Evolutionary conservation across 1,284 basidiomycete species (phyloP).

Genomic region (Cutaneotrichosporon spelunceum): DNA sequence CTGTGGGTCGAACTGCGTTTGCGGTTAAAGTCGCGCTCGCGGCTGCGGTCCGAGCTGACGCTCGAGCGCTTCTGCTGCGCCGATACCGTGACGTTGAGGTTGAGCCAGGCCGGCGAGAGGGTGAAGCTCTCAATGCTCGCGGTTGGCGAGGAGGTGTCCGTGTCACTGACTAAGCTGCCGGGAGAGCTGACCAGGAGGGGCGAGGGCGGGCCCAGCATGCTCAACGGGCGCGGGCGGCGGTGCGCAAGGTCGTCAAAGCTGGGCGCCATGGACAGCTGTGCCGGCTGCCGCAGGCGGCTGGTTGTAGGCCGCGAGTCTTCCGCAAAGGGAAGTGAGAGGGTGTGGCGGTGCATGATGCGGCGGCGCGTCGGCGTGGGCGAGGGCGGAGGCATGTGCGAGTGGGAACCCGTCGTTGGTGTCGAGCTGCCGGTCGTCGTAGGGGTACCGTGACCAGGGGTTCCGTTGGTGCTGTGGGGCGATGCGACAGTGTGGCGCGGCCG

Average conservation of each 20-base stretch:
- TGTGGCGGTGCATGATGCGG: conserved; percentile 8
- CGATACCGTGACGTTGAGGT: not conserved
- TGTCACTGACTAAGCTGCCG: conserved; percentile 20
- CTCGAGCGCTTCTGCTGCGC: conserved; percentile 7
- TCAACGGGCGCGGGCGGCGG: conserved; percentile 11
- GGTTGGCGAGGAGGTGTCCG: conserved; percentile 15
- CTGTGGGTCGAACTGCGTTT: conserved; percentile 8
- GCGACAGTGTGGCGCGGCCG: not conserved
- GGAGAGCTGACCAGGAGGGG: conserved; percentile 13
- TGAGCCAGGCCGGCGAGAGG: conserved; percentile 9
- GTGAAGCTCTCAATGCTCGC: conserved; percentile 20
- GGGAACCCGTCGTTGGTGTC: conserved; percentile 15
- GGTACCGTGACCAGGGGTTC: conserved; percentile 16
- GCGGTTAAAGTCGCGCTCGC: not conserved
- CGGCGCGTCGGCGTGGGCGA: conserved; percentile 22
- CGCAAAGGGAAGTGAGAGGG: conserved; percentile 1
- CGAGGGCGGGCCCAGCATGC: conserved; percentile 11
- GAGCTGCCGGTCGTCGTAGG: conserved; percentile 17
- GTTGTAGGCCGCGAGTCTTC: conserved; percentile 16
- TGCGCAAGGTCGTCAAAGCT: not conserved
- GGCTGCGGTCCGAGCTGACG: conserved; percentile 2
- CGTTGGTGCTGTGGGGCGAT: conserved; percentile 16
- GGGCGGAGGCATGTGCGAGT: conserved; percentile 8
- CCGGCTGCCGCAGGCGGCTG: conserved; percentile 16
- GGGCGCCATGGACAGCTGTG: conserved; percentile 17